A percentile compares a stretch with the other conserved stretches of the same genome.
These are phyloP conservation scores for Neurospora crassa DNA, from an alignment of 2,329 filamentous ascomycete genomes.

Conservation along the genomic window DNA sequence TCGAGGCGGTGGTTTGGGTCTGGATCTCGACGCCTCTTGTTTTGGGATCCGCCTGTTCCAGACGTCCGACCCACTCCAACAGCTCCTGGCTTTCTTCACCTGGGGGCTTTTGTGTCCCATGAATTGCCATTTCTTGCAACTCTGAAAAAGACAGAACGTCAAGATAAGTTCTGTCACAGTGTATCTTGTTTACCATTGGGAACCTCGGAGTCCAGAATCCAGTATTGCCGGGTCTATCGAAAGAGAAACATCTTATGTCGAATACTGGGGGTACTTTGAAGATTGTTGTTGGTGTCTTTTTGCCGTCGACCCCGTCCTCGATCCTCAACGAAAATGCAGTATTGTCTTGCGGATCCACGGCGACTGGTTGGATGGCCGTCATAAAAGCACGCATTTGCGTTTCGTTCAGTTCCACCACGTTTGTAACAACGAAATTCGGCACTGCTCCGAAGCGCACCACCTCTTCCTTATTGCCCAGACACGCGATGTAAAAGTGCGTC, in stretches of 20 bases:
- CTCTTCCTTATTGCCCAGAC: slow-evolving; percentile 57
- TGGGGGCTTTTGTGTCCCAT: slow-evolving; percentile 39
- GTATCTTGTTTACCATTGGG: slow-evolving; percentile 65
- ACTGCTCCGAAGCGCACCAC: slow-evolving; percentile 39
- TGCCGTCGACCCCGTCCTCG: slow-evolving; percentile 32
- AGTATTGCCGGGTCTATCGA: slow-evolving; percentile 60
- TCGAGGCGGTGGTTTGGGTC: slow-evolving; percentile 35
- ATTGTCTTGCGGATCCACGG: slow-evolving; percentile 30
- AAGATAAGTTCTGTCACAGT: slow-evolving; percentile 61
- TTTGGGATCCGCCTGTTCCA: slow-evolving; percentile 46
- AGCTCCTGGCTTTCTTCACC: slow-evolving; percentile 52
- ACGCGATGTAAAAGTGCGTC: slow-evolving; percentile 76
- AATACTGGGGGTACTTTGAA: slow-evolving; percentile 68
- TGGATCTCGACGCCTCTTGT: slow-evolving; percentile 31
- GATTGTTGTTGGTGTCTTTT: slow-evolving; percentile 35
- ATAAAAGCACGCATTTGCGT: slow-evolving; percentile 42
- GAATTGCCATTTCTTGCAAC: slow-evolving; percentile 55
- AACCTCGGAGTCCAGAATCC: slow-evolving; percentile 69
- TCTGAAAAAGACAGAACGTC: slow-evolving; percentile 62
- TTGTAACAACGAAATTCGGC: slow-evolving; percentile 59
- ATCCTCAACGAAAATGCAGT: slow-evolving; percentile 35
- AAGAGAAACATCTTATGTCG: slow-evolving; percentile 72
- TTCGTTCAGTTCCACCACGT: slow-evolving; percentile 47
- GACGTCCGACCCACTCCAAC: slow-evolving; percentile 47
- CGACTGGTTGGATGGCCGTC: slow-evolving; percentile 33